Base-by-base conservation (phyloP, 2,329 filamentous ascomycete genomes). In the Bipolaris sorokiniana region DNA sequence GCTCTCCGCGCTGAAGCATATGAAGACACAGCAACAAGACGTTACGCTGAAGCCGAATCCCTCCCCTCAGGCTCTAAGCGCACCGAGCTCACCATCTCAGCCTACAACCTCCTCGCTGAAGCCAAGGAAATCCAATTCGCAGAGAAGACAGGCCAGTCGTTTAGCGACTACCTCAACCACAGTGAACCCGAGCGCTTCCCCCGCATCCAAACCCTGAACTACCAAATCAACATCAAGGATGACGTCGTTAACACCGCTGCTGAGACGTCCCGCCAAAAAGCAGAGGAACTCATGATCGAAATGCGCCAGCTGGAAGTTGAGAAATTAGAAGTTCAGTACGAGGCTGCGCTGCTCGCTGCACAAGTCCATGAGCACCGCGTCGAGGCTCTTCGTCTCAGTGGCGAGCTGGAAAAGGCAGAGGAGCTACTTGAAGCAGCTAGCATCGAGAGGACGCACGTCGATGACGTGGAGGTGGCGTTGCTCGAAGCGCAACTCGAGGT, bases 21-120 rank as follows among this genome's bases (percentile, higher is more conserved):
- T 55, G 68, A 71, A 44, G 63, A 54, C 52, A 65, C 65, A 22
- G 69, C 68, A 7, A 53, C 61, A 23, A 57, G 56, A 11, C 70
- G 68, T 36, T 70, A 69, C 40, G 53, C 56, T 16, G 51, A 63
- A 37, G 70, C 70, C 13, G 55, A 66, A 13, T 51, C 62, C 2
- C 62, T 72, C 2, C 61, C 67, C 13, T 50, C 59, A 33, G 57
- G 63, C 26, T 57, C 56, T 18, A 55, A 66, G 46, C 69, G 67
- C 49, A 54, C 54, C 5, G 56, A 56, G 7, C 62, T 69, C 23
- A 64, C 52, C 15, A 53, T 70, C 20, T 70, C 69, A 11, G 68
- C 69, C 5, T 73, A 69, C 60, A 60, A 62, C 20, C 65, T 73
- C 23, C 66, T 71, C 18, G 66, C 71, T 31, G 70, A 72, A 51